Conservation (phyloP, 1,284 basidiomycete genomes). For the Tilletia setariae region DNA sequence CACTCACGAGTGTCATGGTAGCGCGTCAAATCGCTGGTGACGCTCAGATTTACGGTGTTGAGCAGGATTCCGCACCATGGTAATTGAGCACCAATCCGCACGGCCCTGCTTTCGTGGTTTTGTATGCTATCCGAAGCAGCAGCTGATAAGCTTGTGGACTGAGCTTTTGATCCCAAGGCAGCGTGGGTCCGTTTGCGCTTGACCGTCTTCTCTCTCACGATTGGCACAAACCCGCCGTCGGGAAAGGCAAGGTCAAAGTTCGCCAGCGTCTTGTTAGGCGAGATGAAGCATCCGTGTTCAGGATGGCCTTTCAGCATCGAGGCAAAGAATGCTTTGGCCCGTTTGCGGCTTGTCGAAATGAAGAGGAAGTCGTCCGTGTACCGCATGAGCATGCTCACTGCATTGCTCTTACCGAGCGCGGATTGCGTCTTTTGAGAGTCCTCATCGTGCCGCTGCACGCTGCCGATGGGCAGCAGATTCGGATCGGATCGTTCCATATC, state of each 20-base stretch:
- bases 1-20: constrained; percentile 23
- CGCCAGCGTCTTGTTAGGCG: constrained; percentile 79
- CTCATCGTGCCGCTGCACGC: not conserved
- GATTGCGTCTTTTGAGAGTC: not conserved
- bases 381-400: constrained; percentile 62
- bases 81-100: constrained; percentile 24
- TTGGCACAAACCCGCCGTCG: constrained; percentile 44
- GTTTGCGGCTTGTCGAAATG: constrained; percentile 67
- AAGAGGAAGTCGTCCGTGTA: constrained; percentile 92
- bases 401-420: not conserved
- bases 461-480: constrained; percentile 16
- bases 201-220: constrained; percentile 23
- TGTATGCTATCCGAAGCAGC: no score
- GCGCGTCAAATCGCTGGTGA: constrained; percentile 39
- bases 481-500: constrained; percentile 65
- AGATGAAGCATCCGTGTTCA: constrained; percentile 87
- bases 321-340: constrained; percentile 70
- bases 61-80: constrained; percentile 52
- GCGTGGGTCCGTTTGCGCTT: not conserved
- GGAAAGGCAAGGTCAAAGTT: constrained; percentile 67
- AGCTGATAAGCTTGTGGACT: constrained; percentile 59
- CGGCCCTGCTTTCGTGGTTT: constrained; percentile 57
- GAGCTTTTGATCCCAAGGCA: constrained; percentile 58
- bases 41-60: constrained; percentile 32
- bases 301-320: constrained; percentile 71